Base-by-base conservation (phyloP, 371 early-diverging fungal species). In the Caulochytrium protostelioides region DNA sequence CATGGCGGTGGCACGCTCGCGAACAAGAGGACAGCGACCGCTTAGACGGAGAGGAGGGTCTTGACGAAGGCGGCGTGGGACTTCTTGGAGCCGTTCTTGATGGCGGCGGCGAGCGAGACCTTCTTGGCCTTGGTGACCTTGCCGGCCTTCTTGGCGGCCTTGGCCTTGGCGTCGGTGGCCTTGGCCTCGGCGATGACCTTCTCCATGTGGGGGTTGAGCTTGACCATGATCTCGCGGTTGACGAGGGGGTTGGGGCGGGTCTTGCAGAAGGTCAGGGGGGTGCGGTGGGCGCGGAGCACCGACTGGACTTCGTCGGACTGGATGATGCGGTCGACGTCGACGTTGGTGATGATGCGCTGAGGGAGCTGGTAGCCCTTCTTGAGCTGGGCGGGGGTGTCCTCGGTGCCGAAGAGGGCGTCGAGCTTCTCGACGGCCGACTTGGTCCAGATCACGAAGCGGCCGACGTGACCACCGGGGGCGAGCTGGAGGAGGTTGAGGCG, bases 381-480 rank as follows among this genome's bases (percentile, higher is more conserved):
- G 57, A 80, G 67, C 60, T 72, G 47, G 36, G 91, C 70, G 34
- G 71, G 61, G 47, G 66, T 63, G 54, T 72, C 70, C 62, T 72
- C 66, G 46, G 90, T 76, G 60, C 97, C 97, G 63, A 78, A 98
- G 56, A 99, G 66, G 50, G 74, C 65, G 67, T 92, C 85, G 48
- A 99, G 74, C 41, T 79, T 72, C 54, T 79, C 77, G 58, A 98
- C 85, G 43, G 98, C 98, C 39, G 72, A 59, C 66, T 91, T 74
- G 54, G 97, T 92, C 99, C 99, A 99, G 78, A 99, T 86, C 65
- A 94, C 70, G 70, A 99, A 92, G 61, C 98, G 91, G 47, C 99
- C 99, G 46, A 94, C 66, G 72, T 97, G 91, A 57, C 97, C 97
- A 71, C 99, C 99, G 41, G 99, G 99, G 47, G 97, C 95, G 40